A percentile compares a stretch with the other conserved stretches of the same genome.
Evolutionary conservation across 2,329 filamentous ascomycete species (phyloP).

Genomic region (Phyllosticta citrichinensis): DNA sequence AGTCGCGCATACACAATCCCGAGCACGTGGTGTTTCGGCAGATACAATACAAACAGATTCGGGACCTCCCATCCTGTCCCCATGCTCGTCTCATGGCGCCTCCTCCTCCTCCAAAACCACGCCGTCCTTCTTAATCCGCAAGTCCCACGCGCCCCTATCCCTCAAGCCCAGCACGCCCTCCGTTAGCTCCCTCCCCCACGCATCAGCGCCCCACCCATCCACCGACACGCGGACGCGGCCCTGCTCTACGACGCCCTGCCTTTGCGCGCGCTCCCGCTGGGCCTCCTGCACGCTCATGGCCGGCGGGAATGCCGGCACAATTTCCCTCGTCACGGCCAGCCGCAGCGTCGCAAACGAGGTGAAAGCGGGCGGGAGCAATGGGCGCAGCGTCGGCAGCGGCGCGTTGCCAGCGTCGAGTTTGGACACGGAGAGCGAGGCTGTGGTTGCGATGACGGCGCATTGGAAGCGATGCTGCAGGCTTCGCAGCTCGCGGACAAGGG

Average conservation of each 20-base stretch:
- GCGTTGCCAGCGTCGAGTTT: not conserved
- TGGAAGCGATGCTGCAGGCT: not conserved
- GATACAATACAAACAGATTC: not conserved
- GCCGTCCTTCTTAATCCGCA: not conserved
- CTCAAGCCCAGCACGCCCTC: not conserved
- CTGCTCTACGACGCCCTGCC: not conserved
- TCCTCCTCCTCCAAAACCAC: not conserved
- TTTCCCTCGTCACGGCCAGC: slow-evolving; percentile 23
- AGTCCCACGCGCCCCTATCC: not conserved
- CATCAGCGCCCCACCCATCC: not conserved
- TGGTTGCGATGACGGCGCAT: slow-evolving; percentile 7
- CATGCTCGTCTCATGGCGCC: too few relatives aligned
- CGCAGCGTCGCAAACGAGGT: slow-evolving; percentile 19
- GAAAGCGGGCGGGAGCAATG: slow-evolving; percentile 25
- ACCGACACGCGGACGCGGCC: not conserved
- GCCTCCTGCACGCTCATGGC: not conserved
- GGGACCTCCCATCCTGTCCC: too few relatives aligned
- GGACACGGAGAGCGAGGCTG: not conserved
- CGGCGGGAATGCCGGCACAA: slow-evolving; percentile 15
- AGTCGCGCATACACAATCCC: not conserved
- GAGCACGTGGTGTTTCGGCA: not conserved
- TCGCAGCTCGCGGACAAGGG: slow-evolving; percentile 12
- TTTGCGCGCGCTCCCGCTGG: not conserved
- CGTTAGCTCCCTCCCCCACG: not conserved
- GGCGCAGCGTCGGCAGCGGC: not conserved